Base-by-base conservation (phyloP, 1,284 basidiomycete species). In the Volvariella surrecta region DNA sequence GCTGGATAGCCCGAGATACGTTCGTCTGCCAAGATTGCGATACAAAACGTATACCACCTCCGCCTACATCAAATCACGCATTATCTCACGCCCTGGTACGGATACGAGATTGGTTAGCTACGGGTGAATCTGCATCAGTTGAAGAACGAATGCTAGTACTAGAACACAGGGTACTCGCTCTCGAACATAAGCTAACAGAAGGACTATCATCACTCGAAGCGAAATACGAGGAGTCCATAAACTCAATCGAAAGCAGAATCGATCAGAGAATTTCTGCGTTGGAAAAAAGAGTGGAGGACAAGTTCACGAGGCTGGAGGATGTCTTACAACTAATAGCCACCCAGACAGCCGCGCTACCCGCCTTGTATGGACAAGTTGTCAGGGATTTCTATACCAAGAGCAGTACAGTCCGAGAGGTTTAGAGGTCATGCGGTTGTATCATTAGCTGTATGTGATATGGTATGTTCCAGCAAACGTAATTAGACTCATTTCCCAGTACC, bases 21-120 rank as follows among this genome's bases (percentile, higher is more conserved):
- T 35, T 16, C 40, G 46, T 66, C 16, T 66, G 64, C 49, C 43
- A 48, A 4, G 60, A 60, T 2, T 66, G 64, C 42, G 60, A 62
- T 30, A 30, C 44, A 4, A 57, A 55, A 31, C 47, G 53, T 13
- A 8, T 39, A 22, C 32, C 44, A 24, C 44, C 49, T 24, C 42
- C 47, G 20, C 34, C 44, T 6, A 39, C 43, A 8, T 48, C 50
- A 21, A 38, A 42, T 2, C 62, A 63, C 37, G 44, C 39, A 8
- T 44, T 53, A 34, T 45, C 48, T 4, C 60, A 66, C 47, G 49
- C 61, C 3, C 52, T 66, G 2, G 56, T 63, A 35, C 50, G 56
- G 13, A 54, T 64, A 18, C 52, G 54, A 39, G 51, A 59, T 43
- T 50, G 47, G 20, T 44, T 55, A 22, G 39, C 58, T 32, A 48